Percentiles rank a stretch among this genome's conserved stretches.
Conservation (phyloP, 345 rosid species). For the Cardamine resedifolia region DNA sequence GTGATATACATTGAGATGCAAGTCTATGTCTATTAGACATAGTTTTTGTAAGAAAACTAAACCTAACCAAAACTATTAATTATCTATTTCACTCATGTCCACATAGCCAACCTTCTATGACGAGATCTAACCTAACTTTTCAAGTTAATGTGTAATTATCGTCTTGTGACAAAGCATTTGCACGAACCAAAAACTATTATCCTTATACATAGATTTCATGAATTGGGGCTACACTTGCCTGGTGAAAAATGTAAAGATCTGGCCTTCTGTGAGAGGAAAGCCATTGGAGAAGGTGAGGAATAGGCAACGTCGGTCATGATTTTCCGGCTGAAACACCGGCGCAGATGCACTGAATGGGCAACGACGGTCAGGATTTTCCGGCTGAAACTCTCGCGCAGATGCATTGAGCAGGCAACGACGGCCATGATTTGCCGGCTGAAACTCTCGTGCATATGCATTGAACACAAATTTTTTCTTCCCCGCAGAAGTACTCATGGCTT, state of each 20-base stretch:
- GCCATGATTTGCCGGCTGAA: not conserved
- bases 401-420: not conserved
- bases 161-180: not conserved
- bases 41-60: not conserved
- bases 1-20: not conserved
- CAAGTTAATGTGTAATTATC: not conserved
- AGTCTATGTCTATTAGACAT: not conserved
- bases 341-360: too few relatives aligned
- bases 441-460: not conserved
- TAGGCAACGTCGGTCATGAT: too few relatives aligned
- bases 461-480: not conserved
- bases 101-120: not conserved
- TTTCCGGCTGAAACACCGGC: too few relatives aligned
- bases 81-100: not conserved
- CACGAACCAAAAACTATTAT: not conserved
- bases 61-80: not conserved
- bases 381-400: not conserved
- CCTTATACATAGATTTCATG: not conserved
- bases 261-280: not conserved
- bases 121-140: not conserved
- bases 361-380: not conserved
- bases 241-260: not conserved
- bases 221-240: slow-evolving; percentile 8
- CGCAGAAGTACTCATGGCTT: not conserved
- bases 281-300: slow-evolving; percentile 25